Conservation (phyloP, 768 basidiomycete genomes). For the Pisolithus orientalis region DNA sequence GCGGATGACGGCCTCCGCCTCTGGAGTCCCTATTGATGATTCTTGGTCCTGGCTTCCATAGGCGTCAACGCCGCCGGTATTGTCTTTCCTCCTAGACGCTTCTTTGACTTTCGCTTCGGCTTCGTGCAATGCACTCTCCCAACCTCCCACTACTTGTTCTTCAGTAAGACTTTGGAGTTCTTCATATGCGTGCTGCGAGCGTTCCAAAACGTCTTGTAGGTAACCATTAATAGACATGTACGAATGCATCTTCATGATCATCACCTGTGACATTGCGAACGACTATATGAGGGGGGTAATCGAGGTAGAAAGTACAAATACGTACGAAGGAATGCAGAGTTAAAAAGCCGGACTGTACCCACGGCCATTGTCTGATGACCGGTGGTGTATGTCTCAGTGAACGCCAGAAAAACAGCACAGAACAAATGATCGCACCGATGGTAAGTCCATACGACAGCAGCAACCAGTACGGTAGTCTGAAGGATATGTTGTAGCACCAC, state of each 20-base stretch:
- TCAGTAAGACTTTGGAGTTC: conserved; percentile 43
- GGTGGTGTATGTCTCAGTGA: background rate
- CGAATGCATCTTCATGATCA: conserved; percentile 97
- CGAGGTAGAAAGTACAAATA: conserved; percentile 3
- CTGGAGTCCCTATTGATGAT: conserved; percentile 35
- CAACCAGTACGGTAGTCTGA: background rate
- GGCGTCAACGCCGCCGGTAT: conserved; percentile 16
- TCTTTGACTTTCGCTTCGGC: conserved; percentile 31
- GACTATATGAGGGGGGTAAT: background rate
- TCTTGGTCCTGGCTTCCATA: conserved; percentile 22
- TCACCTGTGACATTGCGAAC: conserved; percentile 38
- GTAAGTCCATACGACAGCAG: conserved; percentile 32
- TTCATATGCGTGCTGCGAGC: conserved; percentile 38
- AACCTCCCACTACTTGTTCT: conserved; percentile 48
- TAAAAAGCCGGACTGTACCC: conserved; percentile 92
- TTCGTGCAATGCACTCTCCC: conserved; percentile 51
- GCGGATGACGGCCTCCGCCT: conserved; percentile 38
- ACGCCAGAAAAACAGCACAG: background rate
- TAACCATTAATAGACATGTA: conserved; percentile 88
- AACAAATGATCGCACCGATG: conserved; percentile 46
- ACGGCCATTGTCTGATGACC: conserved; percentile 76
- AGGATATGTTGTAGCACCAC: conserved; percentile 64
- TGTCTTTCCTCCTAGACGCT: conserved; percentile 28
- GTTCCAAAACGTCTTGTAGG: conserved; percentile 49
- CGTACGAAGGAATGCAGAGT: conserved; percentile 78